Evolutionary conservation across 306 rosid species (phyloP).

Genomic region (Canavalia gladiata): DNA sequence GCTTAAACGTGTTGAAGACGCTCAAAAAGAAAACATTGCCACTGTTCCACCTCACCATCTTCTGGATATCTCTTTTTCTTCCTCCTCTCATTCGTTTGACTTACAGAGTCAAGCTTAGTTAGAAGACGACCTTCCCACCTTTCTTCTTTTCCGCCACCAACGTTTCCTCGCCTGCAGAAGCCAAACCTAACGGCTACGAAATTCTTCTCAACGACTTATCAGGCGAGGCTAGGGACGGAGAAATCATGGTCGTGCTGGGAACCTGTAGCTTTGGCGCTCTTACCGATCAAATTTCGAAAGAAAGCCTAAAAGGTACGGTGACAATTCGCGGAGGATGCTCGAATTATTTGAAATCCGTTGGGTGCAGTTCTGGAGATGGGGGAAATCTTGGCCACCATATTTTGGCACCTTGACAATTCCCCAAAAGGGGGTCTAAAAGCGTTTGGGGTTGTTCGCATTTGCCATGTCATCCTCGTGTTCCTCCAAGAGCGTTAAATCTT

Average conservation of each 20-base stretch:
- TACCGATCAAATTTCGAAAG: slow-evolving; percentile 78
- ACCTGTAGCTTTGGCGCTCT: slow-evolving; percentile 96
- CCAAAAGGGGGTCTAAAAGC: slow-evolving; percentile 78
- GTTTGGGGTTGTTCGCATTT: slow-evolving; percentile 88
- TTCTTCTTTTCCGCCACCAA: slow-evolving; percentile 17
- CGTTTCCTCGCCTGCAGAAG: background rate
- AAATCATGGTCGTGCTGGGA: slow-evolving; percentile 92
- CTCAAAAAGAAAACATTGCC: slow-evolving; percentile 54
- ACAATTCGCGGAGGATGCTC: slow-evolving; percentile 82
- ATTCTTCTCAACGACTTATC: slow-evolving; percentile 72
- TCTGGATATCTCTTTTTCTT: slow-evolving; percentile 42
- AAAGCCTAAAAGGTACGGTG: slow-evolving; percentile 72
- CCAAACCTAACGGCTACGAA: slow-evolving; percentile 50
- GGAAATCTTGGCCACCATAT: slow-evolving; percentile 76
- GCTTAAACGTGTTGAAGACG: slow-evolving; percentile 71
- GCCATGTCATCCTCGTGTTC: slow-evolving; percentile 86
- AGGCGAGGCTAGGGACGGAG: slow-evolving; percentile 92
- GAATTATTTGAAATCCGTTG: slow-evolving; percentile 81
- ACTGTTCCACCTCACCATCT: slow-evolving; percentile 23
- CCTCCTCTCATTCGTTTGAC: slow-evolving; percentile 59
- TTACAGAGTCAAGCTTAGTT: slow-evolving; percentile 68
- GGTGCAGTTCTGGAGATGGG: slow-evolving; percentile 87
- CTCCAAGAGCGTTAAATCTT: slow-evolving; percentile 97
- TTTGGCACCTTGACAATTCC: slow-evolving; percentile 72
- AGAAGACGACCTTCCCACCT: slow-evolving; percentile 50